Evolutionary conservation across 2,329 filamentous ascomycete genomes (phyloP).

Genomic region (Macrophomina pseudophaseolina): DNA sequence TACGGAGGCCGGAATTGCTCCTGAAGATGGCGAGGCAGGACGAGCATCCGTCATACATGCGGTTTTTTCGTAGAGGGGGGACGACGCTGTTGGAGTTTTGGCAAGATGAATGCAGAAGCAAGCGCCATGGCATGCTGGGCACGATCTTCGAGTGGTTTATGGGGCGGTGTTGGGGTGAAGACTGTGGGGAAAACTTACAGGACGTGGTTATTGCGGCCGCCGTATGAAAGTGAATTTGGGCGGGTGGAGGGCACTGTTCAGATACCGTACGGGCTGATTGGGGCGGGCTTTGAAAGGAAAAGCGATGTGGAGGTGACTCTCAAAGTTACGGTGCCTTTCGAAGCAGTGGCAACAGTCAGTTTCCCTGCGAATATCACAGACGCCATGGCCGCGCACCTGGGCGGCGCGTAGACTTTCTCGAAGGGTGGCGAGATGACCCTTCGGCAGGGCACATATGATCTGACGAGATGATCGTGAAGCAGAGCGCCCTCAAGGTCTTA

Average conservation of each 20-base stretch:
- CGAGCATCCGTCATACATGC: conserved; percentile 56
- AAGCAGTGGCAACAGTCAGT: conserved; percentile 31
- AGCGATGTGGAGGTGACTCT: conserved; percentile 26
- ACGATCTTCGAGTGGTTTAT: conserved; percentile 57
- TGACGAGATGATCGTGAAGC: not conserved
- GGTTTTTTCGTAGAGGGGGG: conserved; percentile 53
- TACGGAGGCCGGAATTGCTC: conserved; percentile 49
- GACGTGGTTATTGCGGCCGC: conserved; percentile 48
- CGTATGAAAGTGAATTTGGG: conserved; percentile 48
- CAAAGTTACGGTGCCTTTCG: conserved; percentile 35
- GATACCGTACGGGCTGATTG: conserved; percentile 47
- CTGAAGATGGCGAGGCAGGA: conserved; percentile 53
- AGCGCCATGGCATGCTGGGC: conserved; percentile 57
- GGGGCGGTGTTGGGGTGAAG: conserved; percentile 46
- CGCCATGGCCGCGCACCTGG: not conserved
- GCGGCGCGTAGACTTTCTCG: not conserved
- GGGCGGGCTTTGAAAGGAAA: conserved; percentile 33
- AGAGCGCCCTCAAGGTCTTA: no score
- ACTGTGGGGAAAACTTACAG: conserved; percentile 47
- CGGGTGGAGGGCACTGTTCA: conserved; percentile 46
- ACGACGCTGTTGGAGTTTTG: conserved; percentile 53
- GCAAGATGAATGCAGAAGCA: conserved; percentile 51
- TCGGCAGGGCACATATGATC: not conserved
- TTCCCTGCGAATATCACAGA: conserved; percentile 27
- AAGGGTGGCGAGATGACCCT: not conserved